Percentiles rank a stretch among this genome's conserved stretches.
Conservation (phyloP, 2,329 filamentous ascomycete species). For the Immersiporthe knoxdaviesiana region DNA sequence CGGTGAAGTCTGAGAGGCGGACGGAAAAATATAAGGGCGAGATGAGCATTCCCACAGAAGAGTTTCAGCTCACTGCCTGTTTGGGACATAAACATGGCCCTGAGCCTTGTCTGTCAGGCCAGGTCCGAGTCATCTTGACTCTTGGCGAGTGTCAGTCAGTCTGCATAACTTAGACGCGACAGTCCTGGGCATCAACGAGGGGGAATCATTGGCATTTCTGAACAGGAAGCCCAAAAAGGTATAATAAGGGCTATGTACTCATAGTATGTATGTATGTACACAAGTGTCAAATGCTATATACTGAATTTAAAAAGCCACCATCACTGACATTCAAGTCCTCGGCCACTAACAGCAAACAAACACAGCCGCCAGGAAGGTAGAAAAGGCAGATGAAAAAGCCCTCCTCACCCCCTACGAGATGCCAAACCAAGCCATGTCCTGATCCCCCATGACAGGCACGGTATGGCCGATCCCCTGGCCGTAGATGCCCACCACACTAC, state of each 20-base stretch:
- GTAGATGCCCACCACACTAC: slow-evolving; percentile 40
- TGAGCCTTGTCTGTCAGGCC: not conserved
- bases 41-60: not conserved
- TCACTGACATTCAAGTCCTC: not conserved
- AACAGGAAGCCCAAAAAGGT: not conserved
- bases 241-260: not conserved
- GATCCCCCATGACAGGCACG: slow-evolving; percentile 39
- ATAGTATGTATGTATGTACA: not conserved
- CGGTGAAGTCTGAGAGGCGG: too few relatives aligned
- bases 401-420: slow-evolving; percentile 24
- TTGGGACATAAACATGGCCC: not conserved
- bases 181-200: not conserved
- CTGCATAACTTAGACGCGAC: not conserved
- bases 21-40: not conserved
- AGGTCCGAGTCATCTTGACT: not conserved
- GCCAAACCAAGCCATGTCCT: slow-evolving; percentile 44
- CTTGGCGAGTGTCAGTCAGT: not conserved
- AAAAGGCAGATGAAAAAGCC: not conserved
- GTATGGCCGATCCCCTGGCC: slow-evolving; percentile 41
- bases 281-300: not conserved
- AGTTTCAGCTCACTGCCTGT: not conserved
- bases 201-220: not conserved
- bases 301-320: not conserved
- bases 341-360: too few relatives aligned
- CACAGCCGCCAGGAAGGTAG: not conserved